Evolutionary conservation across 2,329 filamentous ascomycete species (phyloP), one percentile per base, ranked within the genome.

Genomic region (Trichoderma pleuroti): DNA sequence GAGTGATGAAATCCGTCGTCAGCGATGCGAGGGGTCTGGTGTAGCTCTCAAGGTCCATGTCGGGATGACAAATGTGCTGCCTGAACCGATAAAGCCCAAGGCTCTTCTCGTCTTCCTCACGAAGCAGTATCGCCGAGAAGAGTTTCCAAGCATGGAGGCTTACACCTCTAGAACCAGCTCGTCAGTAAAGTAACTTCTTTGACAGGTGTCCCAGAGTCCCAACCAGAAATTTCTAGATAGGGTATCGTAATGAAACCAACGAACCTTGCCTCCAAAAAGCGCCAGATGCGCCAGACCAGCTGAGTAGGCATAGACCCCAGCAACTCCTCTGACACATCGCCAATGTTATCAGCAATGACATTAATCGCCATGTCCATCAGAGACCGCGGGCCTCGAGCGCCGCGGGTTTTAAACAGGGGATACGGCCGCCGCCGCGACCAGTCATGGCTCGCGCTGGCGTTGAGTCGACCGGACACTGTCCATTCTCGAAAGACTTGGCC

Each of bases 111-210:
- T 78, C 78, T 3, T 80, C 78, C 30, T 77, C 78, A 24, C 74
- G 72, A 49, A 80, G 74, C 21, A 82, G 71, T 6, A 77, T 70
- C 26, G 78, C 77, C 3, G 80, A 83, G 39, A 83, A 79, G 6
- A 81, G 73, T 70, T 79, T 82, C 82, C 82, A 83, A 1, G 79
- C 81, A 62, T 83, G 81, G 24, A 83, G 76, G 67, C 78, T 80
- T 14, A 78, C 76, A 4, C 81, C 80, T 72, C 80, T 81, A 57
- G 16, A 34, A n/a, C 9, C 12, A 52, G 12, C 30, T 60, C 26
- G 56, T 71, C 60, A 71, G 69, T 24, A 60, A 32, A 70, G 68
- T 21, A 61, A 28, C 5, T n/a, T 24, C 24, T 46, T 26, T 18
- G 10, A 8, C 24, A 46, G 21, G 4, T 24, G 7, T 14, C n/a